phyloP scores from a whole-genome alignment of 2,329 filamentous ascomycete species.

The Elsinoe arachidis region DNA sequence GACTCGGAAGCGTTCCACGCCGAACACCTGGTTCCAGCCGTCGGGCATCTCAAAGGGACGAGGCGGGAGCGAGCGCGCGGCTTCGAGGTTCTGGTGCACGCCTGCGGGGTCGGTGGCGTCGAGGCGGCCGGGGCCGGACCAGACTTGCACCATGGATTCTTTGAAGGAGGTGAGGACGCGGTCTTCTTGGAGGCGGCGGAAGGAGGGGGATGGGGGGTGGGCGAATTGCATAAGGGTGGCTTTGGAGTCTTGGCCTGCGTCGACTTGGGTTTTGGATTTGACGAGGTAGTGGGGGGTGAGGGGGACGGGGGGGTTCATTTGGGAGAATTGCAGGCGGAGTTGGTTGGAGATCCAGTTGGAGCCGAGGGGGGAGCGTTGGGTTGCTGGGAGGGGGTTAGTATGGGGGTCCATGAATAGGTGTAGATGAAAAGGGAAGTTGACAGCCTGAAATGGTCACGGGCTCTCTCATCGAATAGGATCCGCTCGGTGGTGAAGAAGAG shows the following conservation, averaged over 20 bases:
- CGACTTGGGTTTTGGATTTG: constrained; percentile 77
- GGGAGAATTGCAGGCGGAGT: constrained; percentile 69
- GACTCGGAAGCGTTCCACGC: constrained; percentile 74
- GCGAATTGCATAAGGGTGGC: constrained; percentile 64
- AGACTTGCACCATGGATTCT: constrained; percentile 91
- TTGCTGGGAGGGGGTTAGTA: constrained; percentile 38
- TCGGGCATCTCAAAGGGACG: constrained; percentile 96
- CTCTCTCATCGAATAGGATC: too few species aligned
- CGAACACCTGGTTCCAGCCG: constrained; percentile 92
- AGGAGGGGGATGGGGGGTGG: constrained; percentile 56
- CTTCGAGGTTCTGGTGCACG: constrained; percentile 60
- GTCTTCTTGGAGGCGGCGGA: constrained; percentile 79
- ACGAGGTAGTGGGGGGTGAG: constrained; percentile 82
- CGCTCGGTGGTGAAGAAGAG: too few species aligned
- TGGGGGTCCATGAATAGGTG: constrained; percentile 1
- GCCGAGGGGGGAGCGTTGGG: constrained; percentile 75
- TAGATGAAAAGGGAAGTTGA: not conserved
- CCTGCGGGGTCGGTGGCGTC: constrained; percentile 34
- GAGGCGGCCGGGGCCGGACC: constrained; percentile 70
- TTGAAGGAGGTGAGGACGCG: constrained; percentile 93
- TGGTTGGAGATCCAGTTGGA: constrained; percentile 87
- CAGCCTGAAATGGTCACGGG: too few species aligned
- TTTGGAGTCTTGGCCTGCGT: constrained; percentile 72
- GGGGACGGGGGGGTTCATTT: constrained; percentile 58
- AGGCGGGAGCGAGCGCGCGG: constrained; percentile 62